A percentile compares a stretch with the other conserved stretches of the same genome.
Evolutionary conservation across 768 basidiomycete genomes (phyloP).

Genomic region (Amylocystis lapponica): DNA sequence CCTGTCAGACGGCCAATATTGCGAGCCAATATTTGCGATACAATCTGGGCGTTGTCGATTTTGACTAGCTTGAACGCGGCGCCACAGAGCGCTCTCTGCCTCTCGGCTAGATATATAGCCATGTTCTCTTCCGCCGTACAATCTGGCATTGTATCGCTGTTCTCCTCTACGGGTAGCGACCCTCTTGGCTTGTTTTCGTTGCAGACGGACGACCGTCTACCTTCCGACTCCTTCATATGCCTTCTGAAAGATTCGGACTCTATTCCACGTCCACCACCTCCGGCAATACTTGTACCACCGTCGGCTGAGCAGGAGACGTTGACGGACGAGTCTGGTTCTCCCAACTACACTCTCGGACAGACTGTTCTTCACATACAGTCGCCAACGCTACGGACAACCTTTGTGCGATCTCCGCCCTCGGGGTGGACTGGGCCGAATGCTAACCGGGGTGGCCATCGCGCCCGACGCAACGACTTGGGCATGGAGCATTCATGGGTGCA

Average conservation of each 20-base stretch:
- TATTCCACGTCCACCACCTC: conserved; percentile 38
- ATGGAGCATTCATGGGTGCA: conserved; percentile 72
- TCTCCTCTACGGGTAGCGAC: conserved; percentile 66
- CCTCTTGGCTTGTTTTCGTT: conserved; percentile 52
- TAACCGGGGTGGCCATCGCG: too few relatives aligned
- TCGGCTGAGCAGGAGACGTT: conserved; percentile 22
- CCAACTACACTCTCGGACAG: conserved; percentile 43
- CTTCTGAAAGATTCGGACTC: conserved; percentile 56
- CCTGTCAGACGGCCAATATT: too few relatives aligned
- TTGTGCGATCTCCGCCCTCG: conserved; percentile 53
- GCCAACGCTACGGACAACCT: conserved; percentile 63
- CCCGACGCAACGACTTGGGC: conserved; percentile 35
- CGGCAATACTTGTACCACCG: conserved; percentile 40
- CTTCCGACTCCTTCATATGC: conserved; percentile 59
- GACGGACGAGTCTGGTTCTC: conserved; percentile 13
- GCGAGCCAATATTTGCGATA: too few relatives aligned
- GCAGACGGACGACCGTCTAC: conserved; percentile 42
- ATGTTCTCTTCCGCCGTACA: conserved; percentile 32
- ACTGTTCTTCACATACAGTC: conserved; percentile 78
- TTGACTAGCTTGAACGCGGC: too few relatives aligned
- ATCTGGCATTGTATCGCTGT: conserved; percentile 59
- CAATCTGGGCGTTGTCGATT: too few relatives aligned
- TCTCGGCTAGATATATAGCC: too few relatives aligned
- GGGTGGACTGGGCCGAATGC: conserved; percentile 3
- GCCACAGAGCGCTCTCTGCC: too few relatives aligned